phyloP scores from a whole-genome alignment of 2,329 filamentous ascomycete genomes.

The Monilinia aucupariae region DNA sequence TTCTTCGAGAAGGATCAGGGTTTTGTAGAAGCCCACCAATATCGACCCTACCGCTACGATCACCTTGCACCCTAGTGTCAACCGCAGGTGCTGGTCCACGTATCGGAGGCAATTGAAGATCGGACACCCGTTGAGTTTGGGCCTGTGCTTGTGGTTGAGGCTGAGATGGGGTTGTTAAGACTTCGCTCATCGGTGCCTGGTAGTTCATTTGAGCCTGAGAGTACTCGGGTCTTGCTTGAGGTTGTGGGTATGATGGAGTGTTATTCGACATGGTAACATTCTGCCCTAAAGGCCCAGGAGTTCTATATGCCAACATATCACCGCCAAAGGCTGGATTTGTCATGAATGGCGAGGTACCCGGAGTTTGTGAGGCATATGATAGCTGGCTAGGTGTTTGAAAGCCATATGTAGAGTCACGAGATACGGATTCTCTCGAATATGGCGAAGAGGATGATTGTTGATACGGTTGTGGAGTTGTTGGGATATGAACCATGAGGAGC shows the following conservation, averaged over 20 bases:
- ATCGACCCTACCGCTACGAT: slow-evolving; percentile 50
- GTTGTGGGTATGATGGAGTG: slow-evolving; percentile 43
- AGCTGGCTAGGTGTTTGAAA: slow-evolving; percentile 30
- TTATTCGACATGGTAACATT: slow-evolving; percentile 36
- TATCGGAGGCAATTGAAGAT: slow-evolving; percentile 42
- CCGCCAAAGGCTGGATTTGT: slow-evolving; percentile 22
- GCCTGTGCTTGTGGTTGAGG: slow-evolving; percentile 37
- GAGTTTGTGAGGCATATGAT: slow-evolving; percentile 22
- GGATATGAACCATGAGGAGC: slow-evolving; percentile 39
- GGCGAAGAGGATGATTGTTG: slow-evolving; percentile 28
- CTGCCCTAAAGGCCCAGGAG: slow-evolving; percentile 24
- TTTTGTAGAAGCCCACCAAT: slow-evolving; percentile 59
- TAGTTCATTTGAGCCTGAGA: slow-evolving; percentile 39
- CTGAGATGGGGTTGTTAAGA: slow-evolving; percentile 35
- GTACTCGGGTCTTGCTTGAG: slow-evolving; percentile 44
- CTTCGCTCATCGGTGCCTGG: slow-evolving; percentile 50
- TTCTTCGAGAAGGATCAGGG: slow-evolving; percentile 38
- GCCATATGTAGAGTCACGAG: slow-evolving; percentile 33
- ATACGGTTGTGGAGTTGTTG: slow-evolving; percentile 27
- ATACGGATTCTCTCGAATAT: slow-evolving; percentile 29
- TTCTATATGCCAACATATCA: slow-evolving; percentile 29
- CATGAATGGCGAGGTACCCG: slow-evolving; percentile 26
- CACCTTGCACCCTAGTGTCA: slow-evolving; percentile 41
- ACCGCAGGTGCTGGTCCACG: slow-evolving; percentile 29
- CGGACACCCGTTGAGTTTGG: slow-evolving; percentile 38